phyloP scores from a whole-genome alignment of 192 early-diverging fungal genomes.

The Chytriomyces confervae region DNA sequence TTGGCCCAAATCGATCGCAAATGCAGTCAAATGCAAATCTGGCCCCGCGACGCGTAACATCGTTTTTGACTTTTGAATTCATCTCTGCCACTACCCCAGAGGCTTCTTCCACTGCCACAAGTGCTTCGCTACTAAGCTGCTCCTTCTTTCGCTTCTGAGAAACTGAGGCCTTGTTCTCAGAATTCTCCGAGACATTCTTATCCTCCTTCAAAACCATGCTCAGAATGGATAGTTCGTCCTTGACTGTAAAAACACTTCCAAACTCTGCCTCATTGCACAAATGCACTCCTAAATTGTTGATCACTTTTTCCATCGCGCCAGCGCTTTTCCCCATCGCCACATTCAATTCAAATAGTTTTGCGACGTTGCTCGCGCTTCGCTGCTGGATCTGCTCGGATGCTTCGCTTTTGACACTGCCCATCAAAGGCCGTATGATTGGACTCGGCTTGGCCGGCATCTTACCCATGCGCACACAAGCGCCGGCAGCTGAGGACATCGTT shows the following conservation, averaged over 20 bases:
- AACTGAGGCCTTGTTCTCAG: slow-evolving; percentile 37
- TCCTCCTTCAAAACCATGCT: slow-evolving; percentile 31
- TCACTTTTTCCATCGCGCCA: slow-evolving; percentile 76
- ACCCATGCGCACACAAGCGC: slow-evolving; percentile 80
- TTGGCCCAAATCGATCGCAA: slow-evolving; percentile 68
- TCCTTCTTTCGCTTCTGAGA: slow-evolving; percentile 37
- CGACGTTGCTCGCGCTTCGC: slow-evolving; percentile 61
- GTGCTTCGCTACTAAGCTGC: slow-evolving; percentile 7
- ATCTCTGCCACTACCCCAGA: slow-evolving; percentile 31
- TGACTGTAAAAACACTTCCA: slow-evolving; percentile 28
- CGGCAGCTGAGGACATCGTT: slow-evolving; percentile 75
- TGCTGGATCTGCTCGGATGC: slow-evolving; percentile 58
- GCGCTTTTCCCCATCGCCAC: slow-evolving; percentile 51
- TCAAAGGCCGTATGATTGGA: slow-evolving; percentile 82
- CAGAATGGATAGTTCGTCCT: slow-evolving; percentile 32
- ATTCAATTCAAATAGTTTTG: slow-evolving; percentile 66
- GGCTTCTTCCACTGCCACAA: slow-evolving; percentile 23
- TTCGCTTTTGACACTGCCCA: slow-evolving; percentile 82
- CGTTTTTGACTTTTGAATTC: slow-evolving; percentile 25
- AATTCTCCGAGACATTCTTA: slow-evolving; percentile 31
- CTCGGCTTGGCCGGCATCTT: slow-evolving; percentile 82
- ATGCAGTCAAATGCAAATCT: slow-evolving; percentile 59
- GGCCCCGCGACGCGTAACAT: slow-evolving; percentile 51
- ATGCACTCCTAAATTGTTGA: slow-evolving; percentile 85
- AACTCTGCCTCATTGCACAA: slow-evolving; percentile 78